phyloP scores from a whole-genome alignment of 2,329 filamentous ascomycete species.

The Lachnellula suecica region DNA sequence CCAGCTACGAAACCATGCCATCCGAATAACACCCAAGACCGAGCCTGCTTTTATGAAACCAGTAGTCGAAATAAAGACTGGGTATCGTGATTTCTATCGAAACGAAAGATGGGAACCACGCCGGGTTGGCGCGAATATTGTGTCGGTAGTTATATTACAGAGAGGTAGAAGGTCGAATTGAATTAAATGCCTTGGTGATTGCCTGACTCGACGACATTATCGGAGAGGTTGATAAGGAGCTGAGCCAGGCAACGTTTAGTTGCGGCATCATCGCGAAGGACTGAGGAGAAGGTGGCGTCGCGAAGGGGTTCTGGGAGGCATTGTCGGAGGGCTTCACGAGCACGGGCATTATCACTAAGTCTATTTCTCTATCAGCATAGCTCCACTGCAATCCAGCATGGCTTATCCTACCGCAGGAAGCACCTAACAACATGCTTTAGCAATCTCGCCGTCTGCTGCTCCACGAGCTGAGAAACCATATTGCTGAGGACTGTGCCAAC shows the following conservation, averaged over 20 bases:
- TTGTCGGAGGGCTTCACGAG: conserved; percentile 90
- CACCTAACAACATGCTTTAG: conserved; percentile 97
- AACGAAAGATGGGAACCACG: conserved; percentile 30
- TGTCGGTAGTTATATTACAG: conserved; percentile 31
- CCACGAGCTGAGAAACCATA: conserved; percentile 96
- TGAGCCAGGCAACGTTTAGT: conserved; percentile 98
- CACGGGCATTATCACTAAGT: conserved; percentile 92
- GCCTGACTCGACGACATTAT: conserved; percentile 63
- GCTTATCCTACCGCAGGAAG: conserved; percentile 77
- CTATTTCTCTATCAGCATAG: conserved; percentile 43
- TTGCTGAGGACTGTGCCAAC: conserved; percentile 97
- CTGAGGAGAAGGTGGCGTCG: conserved; percentile 94
- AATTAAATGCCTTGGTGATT: conserved; percentile 33
- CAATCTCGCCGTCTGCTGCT: conserved; percentile 92
- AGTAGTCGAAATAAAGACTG: conserved; percentile 28
- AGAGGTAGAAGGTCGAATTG: conserved; percentile 11
- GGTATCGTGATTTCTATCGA: conserved; percentile 35
- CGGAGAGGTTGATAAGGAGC: conserved; percentile 91
- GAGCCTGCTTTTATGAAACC: conserved; percentile 28
- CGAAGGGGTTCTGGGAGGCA: conserved; percentile 98
- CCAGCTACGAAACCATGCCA: conserved; percentile 8
- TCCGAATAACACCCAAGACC: conserved; percentile 22
- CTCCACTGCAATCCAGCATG: neutral
- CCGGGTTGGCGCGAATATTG: conserved; percentile 21
- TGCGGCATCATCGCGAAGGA: conserved; percentile 92